Conservation (phyloP, 768 basidiomycete species). For the Boletus reticuloceps region DNA sequence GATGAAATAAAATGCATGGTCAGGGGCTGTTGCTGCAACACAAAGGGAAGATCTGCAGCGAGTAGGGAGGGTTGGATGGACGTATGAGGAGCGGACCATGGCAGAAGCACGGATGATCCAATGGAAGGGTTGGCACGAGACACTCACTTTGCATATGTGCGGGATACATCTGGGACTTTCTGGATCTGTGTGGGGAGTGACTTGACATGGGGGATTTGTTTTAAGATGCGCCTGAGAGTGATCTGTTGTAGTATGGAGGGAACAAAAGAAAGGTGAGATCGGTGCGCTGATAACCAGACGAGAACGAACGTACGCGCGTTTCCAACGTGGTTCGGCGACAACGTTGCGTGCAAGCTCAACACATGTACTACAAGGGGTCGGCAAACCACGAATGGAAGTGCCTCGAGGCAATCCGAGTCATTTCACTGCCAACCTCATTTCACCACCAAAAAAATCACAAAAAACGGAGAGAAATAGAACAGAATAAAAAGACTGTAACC, state of each 20-base stretch:
- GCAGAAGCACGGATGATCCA: neutral
- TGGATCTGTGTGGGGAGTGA: constrained; percentile 57
- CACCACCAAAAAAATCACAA: too few relatives aligned
- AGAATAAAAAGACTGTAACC: too few relatives aligned
- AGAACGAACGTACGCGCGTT: constrained; percentile 46
- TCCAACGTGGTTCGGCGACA: constrained; percentile 57
- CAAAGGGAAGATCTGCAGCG: neutral
- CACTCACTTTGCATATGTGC: constrained; percentile 45
- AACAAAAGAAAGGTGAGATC: constrained; percentile 34
- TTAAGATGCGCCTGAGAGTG: constrained; percentile 2
- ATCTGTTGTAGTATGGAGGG: constrained; percentile 4
- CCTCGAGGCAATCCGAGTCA: constrained; percentile 33
- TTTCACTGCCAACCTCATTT: too few relatives aligned
- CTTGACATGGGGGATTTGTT: constrained; percentile 45
- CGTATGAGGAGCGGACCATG: too few relatives aligned
- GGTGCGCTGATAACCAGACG: constrained; percentile 29
- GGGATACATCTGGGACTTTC: constrained; percentile 50
- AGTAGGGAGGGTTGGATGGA: too few relatives aligned
- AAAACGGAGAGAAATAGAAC: too few relatives aligned
- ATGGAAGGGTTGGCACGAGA: neutral
- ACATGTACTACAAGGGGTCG: constrained; percentile 14
- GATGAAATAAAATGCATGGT: neutral
- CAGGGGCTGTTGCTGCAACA: neutral
- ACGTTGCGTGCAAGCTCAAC: constrained; percentile 35
- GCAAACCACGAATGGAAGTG: constrained; percentile 51